These are phyloP conservation scores for Paraleonurus japonicus DNA, from an alignment of 257 asterid genomes.

Conservation along the genomic window DNA sequence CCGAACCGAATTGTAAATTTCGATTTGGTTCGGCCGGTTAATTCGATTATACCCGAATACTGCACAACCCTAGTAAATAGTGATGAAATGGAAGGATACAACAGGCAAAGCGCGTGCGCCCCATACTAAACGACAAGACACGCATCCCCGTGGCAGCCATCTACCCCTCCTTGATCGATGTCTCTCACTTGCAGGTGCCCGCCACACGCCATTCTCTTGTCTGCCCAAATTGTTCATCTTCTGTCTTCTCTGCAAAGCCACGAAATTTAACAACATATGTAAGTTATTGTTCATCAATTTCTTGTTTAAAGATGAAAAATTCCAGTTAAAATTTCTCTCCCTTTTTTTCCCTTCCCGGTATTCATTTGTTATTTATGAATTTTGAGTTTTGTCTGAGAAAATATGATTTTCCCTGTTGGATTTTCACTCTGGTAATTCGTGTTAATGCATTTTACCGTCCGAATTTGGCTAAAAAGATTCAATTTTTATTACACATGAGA, in stretches of 20 bases:
- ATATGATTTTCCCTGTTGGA: background rate
- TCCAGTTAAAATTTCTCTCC: background rate
- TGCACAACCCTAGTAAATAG: too few relatives aligned
- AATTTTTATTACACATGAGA: background rate
- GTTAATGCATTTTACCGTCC: background rate
- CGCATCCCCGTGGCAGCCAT: conserved; percentile 27
- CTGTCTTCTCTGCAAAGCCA: too few relatives aligned
- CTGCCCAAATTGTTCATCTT: too few relatives aligned
- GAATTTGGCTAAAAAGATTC: background rate
- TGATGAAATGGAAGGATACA: conserved; percentile 23
- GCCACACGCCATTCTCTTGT: conserved; percentile 72
- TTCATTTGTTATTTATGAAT: background rate
- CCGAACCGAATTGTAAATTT: too few relatives aligned
- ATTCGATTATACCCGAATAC: too few relatives aligned
- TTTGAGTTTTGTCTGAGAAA: background rate
- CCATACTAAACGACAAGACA: conserved; percentile 17
- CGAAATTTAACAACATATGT: background rate
- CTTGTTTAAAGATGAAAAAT: background rate
- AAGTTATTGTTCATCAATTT: conserved; percentile 10
- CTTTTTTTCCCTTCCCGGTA: background rate
- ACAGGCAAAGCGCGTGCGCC: conserved; percentile 26
- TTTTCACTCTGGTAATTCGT: background rate
- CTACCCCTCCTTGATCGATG: conserved; percentile 18
- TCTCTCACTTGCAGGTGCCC: too few relatives aligned
- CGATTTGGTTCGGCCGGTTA: too few relatives aligned